Evolutionary conservation across 768 basidiomycete genomes (phyloP), one percentile per base, ranked within the genome.

Genomic region (Auricularia heimuer): DNA sequence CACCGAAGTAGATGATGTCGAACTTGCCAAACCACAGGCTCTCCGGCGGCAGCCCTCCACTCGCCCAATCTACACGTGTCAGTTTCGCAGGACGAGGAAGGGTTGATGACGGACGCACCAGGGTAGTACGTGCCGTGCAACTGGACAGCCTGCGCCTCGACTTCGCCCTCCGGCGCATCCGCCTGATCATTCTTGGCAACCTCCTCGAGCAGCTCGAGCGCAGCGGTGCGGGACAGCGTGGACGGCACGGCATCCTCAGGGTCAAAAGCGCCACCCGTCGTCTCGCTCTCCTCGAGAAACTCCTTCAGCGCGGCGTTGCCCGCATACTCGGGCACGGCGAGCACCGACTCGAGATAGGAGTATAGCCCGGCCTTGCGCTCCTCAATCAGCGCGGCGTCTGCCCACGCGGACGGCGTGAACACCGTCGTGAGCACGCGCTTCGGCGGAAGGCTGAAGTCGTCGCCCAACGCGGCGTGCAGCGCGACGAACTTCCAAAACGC

Each of bases 1-100:
- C 58, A 86, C 85, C 83, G 66, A 85, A 89, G 72, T 85, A 84
- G 54, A 89, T 74, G 64, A 87, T 80, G 72, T 89, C 85, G 69
- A 87, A 87, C 71, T 84, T 81, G 66, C 79, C 80, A 71, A 79
- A 90, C 71, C 89, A 82, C 56, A 90, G 73, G 3, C 70, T 71
- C 73, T 85, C 83, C 4, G 88, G 88, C 3, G 85, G 77, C 63
- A 82, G 74, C 12, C 70, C 72, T 29, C 72, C 73, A 1, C 74
- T 77, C 45, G 76, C 73, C 86, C 85, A 86, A 67, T 83, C 79
- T 54, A 74, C 29, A 29, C 29, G 29, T 29, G 29, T 29, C 29
- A 29, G 29, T 29, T 29, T 29, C 29, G 29, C 29, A 29, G 29
- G 29, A 29, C 29, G 29, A 29, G 29, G 29, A 29, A 29, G 29